Evolutionary conservation across 2,329 filamentous ascomycete species (phyloP), one percentile per base, ranked within the genome.

Genomic region (Aspergillus aculeatinus): DNA sequence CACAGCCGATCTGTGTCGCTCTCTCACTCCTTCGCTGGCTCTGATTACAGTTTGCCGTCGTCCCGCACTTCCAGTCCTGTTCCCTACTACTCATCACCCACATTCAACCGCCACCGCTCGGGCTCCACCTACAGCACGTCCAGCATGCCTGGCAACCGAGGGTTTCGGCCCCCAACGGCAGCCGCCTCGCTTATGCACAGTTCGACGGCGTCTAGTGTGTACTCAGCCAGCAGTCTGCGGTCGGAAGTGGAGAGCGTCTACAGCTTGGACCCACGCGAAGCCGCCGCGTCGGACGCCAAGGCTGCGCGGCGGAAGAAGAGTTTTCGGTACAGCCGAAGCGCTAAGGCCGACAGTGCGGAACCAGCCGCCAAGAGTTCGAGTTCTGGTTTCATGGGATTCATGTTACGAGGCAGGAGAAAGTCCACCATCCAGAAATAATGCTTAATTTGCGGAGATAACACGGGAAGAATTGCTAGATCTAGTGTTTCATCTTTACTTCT

Each of bases 211-310:
- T 65, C 66, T 5, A 72, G 71, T 51, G 60, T 71, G 1, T 58
- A 67, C 50, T 74, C 72, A 0, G 56, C 68, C n/a, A 72, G 64
- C 57, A 73, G 69, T 35, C 61, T 74, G 12, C 70, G 68, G 5
- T 71, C 71, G 0, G 72, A 73, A 39, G 61, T 70, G 35, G 69
- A 68, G 42, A 64, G 57, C 47, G 23, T 60, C 16, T 53, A 50
- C 49, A 62, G 51, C 11, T 4, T 63, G 33, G 62, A 67, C 7
- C 59, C 50, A 44, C 35, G 57, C 44, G 60, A 63, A 9, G 50
- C 48, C 31, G 50, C 60, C 10, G 57, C 64, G 48, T 19, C 56
- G 1, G 60, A 63, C 11, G 27, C 39, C 42, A 63, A 65, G 57
- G 29, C 53, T 21, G 59, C 55, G 5, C 48, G 53, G 29, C 62